Percentiles rank a stretch among this genome's conserved stretches.
Conservation (phyloP, 2,329 filamentous ascomycete species). For the Rutstroemia sp. region DNA sequence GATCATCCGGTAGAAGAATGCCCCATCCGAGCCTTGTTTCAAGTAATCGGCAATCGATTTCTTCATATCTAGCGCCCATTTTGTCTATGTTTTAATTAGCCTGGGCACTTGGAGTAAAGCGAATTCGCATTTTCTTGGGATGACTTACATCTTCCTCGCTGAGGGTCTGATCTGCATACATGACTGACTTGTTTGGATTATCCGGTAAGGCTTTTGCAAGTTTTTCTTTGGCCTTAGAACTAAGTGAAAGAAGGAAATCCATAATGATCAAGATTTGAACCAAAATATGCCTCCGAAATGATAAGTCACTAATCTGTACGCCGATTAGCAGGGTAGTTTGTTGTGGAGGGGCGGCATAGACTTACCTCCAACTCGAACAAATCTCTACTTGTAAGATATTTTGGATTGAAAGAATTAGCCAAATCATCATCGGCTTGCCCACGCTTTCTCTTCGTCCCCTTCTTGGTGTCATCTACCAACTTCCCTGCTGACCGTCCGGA, state of each 20-base stretch:
- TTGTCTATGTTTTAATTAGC: constrained; percentile 44
- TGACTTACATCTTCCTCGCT: constrained; percentile 72
- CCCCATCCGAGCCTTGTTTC: constrained; percentile 71
- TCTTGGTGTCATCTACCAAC: constrained; percentile 53
- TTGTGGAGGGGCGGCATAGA: constrained; percentile 8
- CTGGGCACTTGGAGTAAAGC: constrained; percentile 1
- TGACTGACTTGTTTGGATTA: constrained; percentile 70
- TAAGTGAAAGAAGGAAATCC: constrained; percentile 90
- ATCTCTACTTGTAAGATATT: constrained; percentile 95
- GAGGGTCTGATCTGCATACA: constrained; percentile 68
- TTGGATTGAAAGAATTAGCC: constrained; percentile 81
- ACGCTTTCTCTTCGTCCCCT: constrained; percentile 64
- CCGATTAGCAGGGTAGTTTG: constrained; percentile 18
- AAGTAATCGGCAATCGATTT: constrained; percentile 75
- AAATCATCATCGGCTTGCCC: constrained; percentile 53
- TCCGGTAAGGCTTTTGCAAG: constrained; percentile 52
- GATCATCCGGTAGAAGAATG: constrained; percentile 93
- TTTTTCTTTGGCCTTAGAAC: constrained; percentile 73
- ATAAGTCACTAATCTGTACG: constrained; percentile 75
- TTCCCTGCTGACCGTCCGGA: constrained; percentile 42
- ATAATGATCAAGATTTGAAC: constrained; percentile 92
- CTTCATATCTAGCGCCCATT: constrained; percentile 79
- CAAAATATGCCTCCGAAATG: constrained; percentile 87
- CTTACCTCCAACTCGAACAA: constrained; percentile 87
- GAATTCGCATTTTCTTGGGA: constrained; percentile 27